Evolutionary conservation across 2,329 filamentous ascomycete genomes (phyloP), one percentile per base, ranked within the genome.

Genomic region (Hirsutella minnesotensis): DNA sequence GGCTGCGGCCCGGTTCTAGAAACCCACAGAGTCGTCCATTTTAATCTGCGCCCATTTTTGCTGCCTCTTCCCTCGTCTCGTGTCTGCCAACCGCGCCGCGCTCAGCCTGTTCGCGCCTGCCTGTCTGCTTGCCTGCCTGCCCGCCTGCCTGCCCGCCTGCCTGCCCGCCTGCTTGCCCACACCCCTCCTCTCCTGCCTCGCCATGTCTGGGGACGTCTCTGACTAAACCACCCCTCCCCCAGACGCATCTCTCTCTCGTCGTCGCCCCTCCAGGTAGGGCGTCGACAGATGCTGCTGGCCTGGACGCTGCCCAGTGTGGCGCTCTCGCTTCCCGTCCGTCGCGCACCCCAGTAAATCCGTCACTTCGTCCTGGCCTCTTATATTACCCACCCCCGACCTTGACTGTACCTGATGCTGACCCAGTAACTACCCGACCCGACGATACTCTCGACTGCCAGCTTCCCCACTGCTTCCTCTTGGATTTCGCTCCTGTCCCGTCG

Each of bases 231-330:
- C 5, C 15, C 8, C 33, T 8, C 33, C 7, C 15, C 33, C 33
- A n/a, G n/a, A 27, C 12, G 7, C 24, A 27, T 27, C 12, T 27
- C 24, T 27, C 24, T 27, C 7, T 7, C 24, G 12, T 27, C 24
- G 7, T 12, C 24, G 7, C 24, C 33, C 15, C 33, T 18, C 12
- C 15, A 9, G 9, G 7, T 16, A 35, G n/a, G 10, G 12, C 2
- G 15, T 5, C 38, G 19, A 20, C 30, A 21, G 29, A 40, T 40
- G 39, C 30, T 35, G 24, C 31, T 16, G 21, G 7, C 27, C 18
- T 20, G 33, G 29, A 27, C 30, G 39, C 39, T 35, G 39, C 29
- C 29, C 29, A 34, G n/a, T 22, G 39, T 40, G 39, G 39, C 30
- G 18, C 29, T 20, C 16, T 31, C 30, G 39, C 21, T 35, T 35